These are phyloP conservation scores for Tagetes patula DNA, from an alignment of 129 eudicot species.

Conservation along the genomic window DNA sequence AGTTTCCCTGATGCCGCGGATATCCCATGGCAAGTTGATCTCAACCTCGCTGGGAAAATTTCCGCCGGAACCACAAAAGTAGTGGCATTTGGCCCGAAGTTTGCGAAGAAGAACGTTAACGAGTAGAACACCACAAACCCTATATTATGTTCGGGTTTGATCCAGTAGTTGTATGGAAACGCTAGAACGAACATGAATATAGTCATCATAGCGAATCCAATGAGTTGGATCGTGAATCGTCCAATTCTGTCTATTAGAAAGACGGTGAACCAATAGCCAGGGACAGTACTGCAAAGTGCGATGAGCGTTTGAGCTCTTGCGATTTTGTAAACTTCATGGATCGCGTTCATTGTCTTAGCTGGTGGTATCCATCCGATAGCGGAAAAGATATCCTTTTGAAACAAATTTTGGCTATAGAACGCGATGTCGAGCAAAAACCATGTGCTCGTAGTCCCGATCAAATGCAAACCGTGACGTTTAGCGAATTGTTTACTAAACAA, in stretches of 20 bases:
- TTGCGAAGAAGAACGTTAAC: slow-evolving; percentile 59
- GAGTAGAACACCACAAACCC: slow-evolving; percentile 53
- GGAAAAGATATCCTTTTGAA: slow-evolving; percentile 53
- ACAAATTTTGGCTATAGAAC: slow-evolving; percentile 54
- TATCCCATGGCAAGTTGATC: slow-evolving; percentile 63
- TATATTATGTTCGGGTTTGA: slow-evolving; percentile 37
- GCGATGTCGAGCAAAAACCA: slow-evolving; percentile 64
- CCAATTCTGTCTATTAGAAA: slow-evolving; percentile 54
- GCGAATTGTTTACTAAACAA: slow-evolving; percentile 41
- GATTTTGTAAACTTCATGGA: slow-evolving; percentile 45
- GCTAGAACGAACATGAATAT: slow-evolving; percentile 54
- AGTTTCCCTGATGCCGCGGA: slow-evolving; percentile 60
- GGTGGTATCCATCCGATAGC: slow-evolving; percentile 65
- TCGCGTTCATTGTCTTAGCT: slow-evolving; percentile 54
- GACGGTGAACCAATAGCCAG: slow-evolving; percentile 62
- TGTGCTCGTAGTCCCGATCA: slow-evolving; percentile 53
- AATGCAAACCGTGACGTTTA: slow-evolving; percentile 48
- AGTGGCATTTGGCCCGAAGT: slow-evolving; percentile 60
- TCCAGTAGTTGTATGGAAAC: slow-evolving; percentile 52
- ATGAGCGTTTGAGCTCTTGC: slow-evolving; percentile 58
- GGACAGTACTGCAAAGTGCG: slow-evolving; percentile 55
- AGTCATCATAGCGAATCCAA: slow-evolving; percentile 55
- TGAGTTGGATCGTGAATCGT: slow-evolving; percentile 44
- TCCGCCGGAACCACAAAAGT: slow-evolving; percentile 63
- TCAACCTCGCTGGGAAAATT: slow-evolving; percentile 56